A percentile compares a stretch with the other conserved stretches of the same genome.
These are phyloP conservation scores for Parasitella parasitica DNA, from an alignment of 371 early-diverging fungal genomes.

Conservation along the genomic window DNA sequence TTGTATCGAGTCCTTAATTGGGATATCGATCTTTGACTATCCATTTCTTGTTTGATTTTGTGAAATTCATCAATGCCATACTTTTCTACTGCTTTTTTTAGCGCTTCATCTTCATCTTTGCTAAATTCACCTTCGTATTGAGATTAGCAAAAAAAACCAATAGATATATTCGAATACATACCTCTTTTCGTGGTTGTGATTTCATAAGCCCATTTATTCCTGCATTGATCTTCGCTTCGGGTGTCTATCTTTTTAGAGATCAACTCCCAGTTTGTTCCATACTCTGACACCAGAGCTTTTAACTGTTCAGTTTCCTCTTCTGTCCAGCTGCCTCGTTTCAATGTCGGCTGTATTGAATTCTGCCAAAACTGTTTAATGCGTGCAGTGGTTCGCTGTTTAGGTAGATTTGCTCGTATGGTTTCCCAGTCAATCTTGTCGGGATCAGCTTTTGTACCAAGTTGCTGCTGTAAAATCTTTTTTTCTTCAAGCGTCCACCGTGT, in stretches of 20 bases:
- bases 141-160: background rate
- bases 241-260: conserved; percentile 8
- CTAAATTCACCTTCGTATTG: conserved; percentile 12
- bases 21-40: conserved; percentile 5
- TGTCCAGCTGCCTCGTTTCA: conserved; percentile 21
- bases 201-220: conserved; percentile 25
- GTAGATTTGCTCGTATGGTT: background rate
- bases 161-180: background rate
- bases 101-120: conserved; percentile 16
- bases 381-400: conserved; percentile 3
- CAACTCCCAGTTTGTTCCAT: conserved; percentile 11
- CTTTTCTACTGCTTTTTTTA: conserved; percentile 5
- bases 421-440: conserved; percentile 16
- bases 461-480: conserved; percentile 11
- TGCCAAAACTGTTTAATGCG: conserved; percentile 15
- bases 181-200: conserved; percentile 11
- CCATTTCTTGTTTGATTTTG: conserved; percentile 17
- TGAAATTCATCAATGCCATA: conserved; percentile 16
- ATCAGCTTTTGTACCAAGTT: background rate
- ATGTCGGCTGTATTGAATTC: conserved; percentile 11
- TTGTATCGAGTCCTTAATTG: conserved; percentile 25
- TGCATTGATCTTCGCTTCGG: conserved; percentile 21
- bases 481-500: conserved; percentile 23
- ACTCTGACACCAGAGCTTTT: background rate
- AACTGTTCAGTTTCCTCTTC: conserved; percentile 4